A percentile compares a stretch with the other conserved stretches of the same genome.
These are phyloP conservation scores for Pythium utonaiense DNA, from an alignment of 352 stramenopile species.

Conservation along the genomic window DNA sequence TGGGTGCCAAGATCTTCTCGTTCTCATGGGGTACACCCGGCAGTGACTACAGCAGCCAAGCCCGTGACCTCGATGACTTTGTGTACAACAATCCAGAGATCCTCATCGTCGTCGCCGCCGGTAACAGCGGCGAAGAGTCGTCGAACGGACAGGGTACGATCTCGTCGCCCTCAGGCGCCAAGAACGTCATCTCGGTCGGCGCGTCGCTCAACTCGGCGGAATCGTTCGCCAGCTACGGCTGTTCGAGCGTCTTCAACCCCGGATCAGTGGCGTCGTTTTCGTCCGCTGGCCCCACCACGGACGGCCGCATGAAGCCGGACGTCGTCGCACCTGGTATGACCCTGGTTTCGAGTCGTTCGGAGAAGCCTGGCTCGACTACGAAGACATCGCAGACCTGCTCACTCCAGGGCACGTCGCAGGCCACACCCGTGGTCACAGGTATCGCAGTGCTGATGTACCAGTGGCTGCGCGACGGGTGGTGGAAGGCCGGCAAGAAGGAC, in stretches of 20 bases:
- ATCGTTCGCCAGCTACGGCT: slow-evolving; percentile 46
- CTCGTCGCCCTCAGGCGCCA: slow-evolving; percentile 75
- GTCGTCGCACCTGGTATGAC: slow-evolving; percentile 83
- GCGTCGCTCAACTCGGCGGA: slow-evolving; percentile 63
- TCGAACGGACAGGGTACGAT: slow-evolving; percentile 55
- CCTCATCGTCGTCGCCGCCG: slow-evolving; percentile 84
- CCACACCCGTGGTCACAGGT: slow-evolving; percentile 70
- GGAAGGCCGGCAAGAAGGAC: slow-evolving; percentile 62
- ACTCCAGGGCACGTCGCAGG: slow-evolving; percentile 74
- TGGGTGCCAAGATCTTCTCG: slow-evolving; percentile 75
- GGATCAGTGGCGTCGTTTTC: slow-evolving; percentile 81
- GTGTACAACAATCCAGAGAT: slow-evolving; percentile 84
- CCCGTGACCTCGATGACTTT: slow-evolving; percentile 73
- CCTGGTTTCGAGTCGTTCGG: slow-evolving; percentile 69
- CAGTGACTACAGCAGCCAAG: slow-evolving; percentile 75
- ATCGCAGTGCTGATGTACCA: slow-evolving; percentile 72
- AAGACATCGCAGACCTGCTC: slow-evolving; percentile 61
- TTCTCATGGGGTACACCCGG: slow-evolving; percentile 80
- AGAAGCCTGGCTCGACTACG: slow-evolving; percentile 42
- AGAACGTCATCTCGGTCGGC: slow-evolving; percentile 83
- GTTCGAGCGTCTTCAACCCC: slow-evolving; percentile 66
- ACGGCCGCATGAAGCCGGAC: slow-evolving; percentile 86
- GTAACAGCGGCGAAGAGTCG: slow-evolving; percentile 83
- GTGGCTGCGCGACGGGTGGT: slow-evolving; percentile 80
- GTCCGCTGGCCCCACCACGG: slow-evolving; percentile 70